phyloP scores from a whole-genome alignment of 2,329 filamentous ascomycete species.

The Periconia digitata region DNA sequence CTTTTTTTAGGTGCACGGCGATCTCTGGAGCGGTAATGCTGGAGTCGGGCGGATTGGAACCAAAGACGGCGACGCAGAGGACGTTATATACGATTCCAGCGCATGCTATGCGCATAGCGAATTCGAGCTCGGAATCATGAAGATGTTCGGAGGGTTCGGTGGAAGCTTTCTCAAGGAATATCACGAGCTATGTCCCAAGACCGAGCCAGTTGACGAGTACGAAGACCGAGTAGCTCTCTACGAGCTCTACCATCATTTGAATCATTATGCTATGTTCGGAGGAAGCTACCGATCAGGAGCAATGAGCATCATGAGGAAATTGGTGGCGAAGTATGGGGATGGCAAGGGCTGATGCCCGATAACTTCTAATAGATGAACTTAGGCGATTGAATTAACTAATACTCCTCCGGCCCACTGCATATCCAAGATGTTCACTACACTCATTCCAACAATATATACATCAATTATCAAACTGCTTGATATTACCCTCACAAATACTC shows the following conservation, averaged over 20 bases:
- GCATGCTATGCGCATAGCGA: slow-evolving; percentile 84
- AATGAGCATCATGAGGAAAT: slow-evolving; percentile 73
- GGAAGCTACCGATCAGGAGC: slow-evolving; percentile 76
- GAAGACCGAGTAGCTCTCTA: slow-evolving; percentile 81
- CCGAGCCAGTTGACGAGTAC: slow-evolving; percentile 79
- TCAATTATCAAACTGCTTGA: background rate
- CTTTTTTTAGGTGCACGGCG: no score
- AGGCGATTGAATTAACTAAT: background rate
- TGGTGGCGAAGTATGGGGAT: slow-evolving; percentile 69
- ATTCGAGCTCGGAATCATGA: slow-evolving; percentile 92
- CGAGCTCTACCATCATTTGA: slow-evolving; percentile 88
- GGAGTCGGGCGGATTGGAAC: slow-evolving; percentile 62
- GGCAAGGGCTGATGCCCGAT: background rate
- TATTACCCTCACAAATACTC: background rate
- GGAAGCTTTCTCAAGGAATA: slow-evolving; percentile 75
- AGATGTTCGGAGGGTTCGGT: slow-evolving; percentile 91
- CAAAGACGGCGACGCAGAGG: slow-evolving; percentile 65
- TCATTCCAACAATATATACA: background rate
- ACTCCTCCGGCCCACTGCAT: background rate
- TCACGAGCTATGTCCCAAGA: slow-evolving; percentile 71
- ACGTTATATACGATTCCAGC: slow-evolving; percentile 81
- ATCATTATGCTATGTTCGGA: slow-evolving; percentile 84
- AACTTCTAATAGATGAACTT: background rate
- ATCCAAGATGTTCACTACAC: background rate
- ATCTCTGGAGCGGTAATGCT: slow-evolving; percentile 91